Evolutionary conservation across 257 asterid genomes (phyloP).

Genomic region (Perilla frutescens): DNA sequence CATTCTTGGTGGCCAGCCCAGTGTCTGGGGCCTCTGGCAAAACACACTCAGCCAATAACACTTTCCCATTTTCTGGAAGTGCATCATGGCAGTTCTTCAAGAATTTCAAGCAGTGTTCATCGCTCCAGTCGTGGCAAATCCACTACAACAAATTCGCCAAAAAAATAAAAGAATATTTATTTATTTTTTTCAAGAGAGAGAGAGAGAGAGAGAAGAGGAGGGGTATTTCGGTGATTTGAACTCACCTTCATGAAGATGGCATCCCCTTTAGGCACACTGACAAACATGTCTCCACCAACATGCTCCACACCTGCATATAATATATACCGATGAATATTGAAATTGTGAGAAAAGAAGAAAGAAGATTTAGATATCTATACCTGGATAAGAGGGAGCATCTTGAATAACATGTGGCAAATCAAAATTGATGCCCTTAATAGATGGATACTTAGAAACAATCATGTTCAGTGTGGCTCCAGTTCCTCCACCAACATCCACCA

Average conservation of each 20-base stretch:
- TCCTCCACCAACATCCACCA: conserved; percentile 98
- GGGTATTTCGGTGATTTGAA: conserved; percentile 21
- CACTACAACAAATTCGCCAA: conserved; percentile 48
- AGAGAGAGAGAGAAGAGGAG: background rate
- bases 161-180: too few relatives aligned
- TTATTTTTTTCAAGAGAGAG: too few relatives aligned
- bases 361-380: conserved; percentile 30
- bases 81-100: conserved; percentile 79
- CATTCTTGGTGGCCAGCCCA: conserved; percentile 57
- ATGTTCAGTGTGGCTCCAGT: conserved; percentile 72
- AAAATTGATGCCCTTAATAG: conserved; percentile 73
- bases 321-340: too few relatives aligned
- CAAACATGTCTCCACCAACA: conserved; percentile 97
- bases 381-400: conserved; percentile 73
- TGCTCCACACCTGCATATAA: conserved; percentile 65
- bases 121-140: conserved; percentile 97
- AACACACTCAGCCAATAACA: conserved; percentile 69
- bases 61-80: conserved; percentile 81
- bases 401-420: conserved; percentile 82
- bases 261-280: conserved; percentile 45
- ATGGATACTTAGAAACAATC: conserved; percentile 71
- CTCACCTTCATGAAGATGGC: conserved; percentile 94
- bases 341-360: too few relatives aligned
- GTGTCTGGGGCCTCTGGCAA: conserved; percentile 76
- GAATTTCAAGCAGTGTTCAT: conserved; percentile 69